Base-by-base conservation (phyloP, 345 rosid species). In the Boechera retrofracta region DNA sequence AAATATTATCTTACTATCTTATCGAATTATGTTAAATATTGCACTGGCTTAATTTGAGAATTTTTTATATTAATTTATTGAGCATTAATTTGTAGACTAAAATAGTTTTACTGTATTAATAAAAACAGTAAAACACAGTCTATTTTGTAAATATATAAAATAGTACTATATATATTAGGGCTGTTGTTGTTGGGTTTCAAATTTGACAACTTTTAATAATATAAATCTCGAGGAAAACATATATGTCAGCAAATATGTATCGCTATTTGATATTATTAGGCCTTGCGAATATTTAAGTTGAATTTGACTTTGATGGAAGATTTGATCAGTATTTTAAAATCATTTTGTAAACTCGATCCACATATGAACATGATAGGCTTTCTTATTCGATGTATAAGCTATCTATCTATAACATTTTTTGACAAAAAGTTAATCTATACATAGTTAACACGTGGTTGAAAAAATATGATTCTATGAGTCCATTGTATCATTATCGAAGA, bases 271-370 rank as follows among this genome's bases (percentile, higher is more conserved):
- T 49, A n/a, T 26, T 39, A 59, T 49, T 72, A 49, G 60, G 61
- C 44, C 67, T 36, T 21, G 33, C 33, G 24, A 39, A 59, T 48
- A 67, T 58, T 32, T n/a, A 29, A 58, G 68, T 67, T 67, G 68
- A 67, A 48, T 58, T 49, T 51, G 67, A 67, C 73, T 48, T 67
- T 58, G 10, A 11, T 67, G 51, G 54, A 74, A 38, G 49, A 56
- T 66, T 65, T 10, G 18, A 15, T n/a, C 41, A 24, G 13, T 21
- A 33, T n/a, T 55, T 55, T n/a, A 6, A 32, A 11, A 42, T 31
- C 77, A 13, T 31, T 73, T 60, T 12, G 16, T 7, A 65, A 67
- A 44, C 32, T 44, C 16, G 18, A 55, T 44, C 39, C 58, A 38
- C 57, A 35, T 74, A 32, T 69, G 26, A 26, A 69, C 21, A 7